Percentiles rank a stretch among this genome's conserved stretches.
These are phyloP conservation scores for Paracoccidioides brasiliensis DNA, from an alignment of 2,329 filamentous ascomycete genomes.

Conservation along the genomic window DNA sequence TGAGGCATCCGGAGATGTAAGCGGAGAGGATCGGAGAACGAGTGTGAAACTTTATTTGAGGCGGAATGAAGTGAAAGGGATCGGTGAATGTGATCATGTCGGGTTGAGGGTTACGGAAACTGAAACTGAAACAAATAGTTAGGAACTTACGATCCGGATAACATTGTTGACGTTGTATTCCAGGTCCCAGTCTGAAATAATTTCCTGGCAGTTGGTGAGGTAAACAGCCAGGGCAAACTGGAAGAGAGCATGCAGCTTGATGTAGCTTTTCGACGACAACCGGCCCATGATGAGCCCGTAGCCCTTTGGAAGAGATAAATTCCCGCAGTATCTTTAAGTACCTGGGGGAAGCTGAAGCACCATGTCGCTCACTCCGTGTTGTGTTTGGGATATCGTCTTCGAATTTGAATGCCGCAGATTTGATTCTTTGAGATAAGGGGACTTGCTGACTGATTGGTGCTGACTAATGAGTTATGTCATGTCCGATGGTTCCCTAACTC, in stretches of 20 bases:
- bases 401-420: too few species aligned
- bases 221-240: constrained; percentile 75
- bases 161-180: constrained; percentile 73
- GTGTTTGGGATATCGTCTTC: not conserved
- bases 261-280: constrained; percentile 66
- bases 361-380: not conserved
- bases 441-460: not conserved
- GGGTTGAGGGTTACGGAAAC: not conserved
- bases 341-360: not conserved
- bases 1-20: constrained; percentile 7
- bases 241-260: constrained; percentile 70
- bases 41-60: not conserved
- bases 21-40: not conserved
- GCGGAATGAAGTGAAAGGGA: too few species aligned
- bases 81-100: not conserved
- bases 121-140: not conserved
- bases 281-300: constrained; percentile 52
- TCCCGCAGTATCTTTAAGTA: constrained; percentile 2
- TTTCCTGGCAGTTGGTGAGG: constrained; percentile 60
- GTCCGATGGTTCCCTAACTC: not conserved
- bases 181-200: constrained; percentile 64
- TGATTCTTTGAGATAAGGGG: not conserved
- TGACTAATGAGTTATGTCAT: not conserved
- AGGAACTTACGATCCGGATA: constrained; percentile 55
- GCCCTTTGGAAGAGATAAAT: not conserved